These are phyloP conservation scores for Kuraishia ogatae DNA, from an alignment of 805 yeast species.

Conservation along the genomic window DNA sequence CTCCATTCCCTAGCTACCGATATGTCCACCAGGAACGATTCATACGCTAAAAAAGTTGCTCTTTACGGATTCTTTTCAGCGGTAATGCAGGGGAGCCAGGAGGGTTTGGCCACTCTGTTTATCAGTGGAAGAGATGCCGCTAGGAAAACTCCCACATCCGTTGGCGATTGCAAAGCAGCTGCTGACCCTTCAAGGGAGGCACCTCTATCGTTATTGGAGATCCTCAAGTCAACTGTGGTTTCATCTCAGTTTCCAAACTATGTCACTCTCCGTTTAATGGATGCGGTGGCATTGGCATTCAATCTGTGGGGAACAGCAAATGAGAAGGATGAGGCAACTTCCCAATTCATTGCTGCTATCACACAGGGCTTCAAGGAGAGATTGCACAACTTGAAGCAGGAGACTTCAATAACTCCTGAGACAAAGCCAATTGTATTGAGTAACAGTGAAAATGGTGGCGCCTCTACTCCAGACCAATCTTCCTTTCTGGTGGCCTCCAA, in stretches of 20 bases:
- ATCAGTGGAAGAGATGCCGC: constrained; percentile 49
- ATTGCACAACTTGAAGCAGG: constrained; percentile 4
- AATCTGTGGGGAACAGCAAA: constrained; percentile 70
- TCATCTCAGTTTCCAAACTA: constrained; percentile 44
- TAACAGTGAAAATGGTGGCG: constrained; percentile 7
- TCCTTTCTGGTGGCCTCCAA: constrained; percentile 43
- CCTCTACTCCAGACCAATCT: constrained; percentile 10
- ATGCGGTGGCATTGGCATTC: constrained; percentile 65
- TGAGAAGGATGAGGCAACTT: constrained; percentile 38
- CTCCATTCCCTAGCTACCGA: constrained; percentile 53
- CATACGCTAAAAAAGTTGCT: constrained; percentile 40
- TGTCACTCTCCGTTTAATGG: constrained; percentile 59
- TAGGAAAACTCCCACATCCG: constrained; percentile 7
- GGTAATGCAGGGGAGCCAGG: constrained; percentile 64
- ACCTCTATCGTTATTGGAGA: constrained; percentile 38
- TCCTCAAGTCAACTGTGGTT: constrained; percentile 49
- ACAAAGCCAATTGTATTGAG: constrained; percentile 6
- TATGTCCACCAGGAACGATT: constrained; percentile 47
- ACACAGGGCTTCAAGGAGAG: constrained; percentile 30
- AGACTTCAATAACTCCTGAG: neutral
- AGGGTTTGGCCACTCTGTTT: constrained; percentile 66
- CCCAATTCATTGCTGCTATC: constrained; percentile 23
- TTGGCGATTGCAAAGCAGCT: constrained; percentile 2
- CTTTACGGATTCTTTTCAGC: constrained; percentile 60
- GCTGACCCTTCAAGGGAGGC: neutral